Evolutionary conservation across 2,329 filamentous ascomycete species (phyloP).

Genomic region (Xenoacremonium recifei): DNA sequence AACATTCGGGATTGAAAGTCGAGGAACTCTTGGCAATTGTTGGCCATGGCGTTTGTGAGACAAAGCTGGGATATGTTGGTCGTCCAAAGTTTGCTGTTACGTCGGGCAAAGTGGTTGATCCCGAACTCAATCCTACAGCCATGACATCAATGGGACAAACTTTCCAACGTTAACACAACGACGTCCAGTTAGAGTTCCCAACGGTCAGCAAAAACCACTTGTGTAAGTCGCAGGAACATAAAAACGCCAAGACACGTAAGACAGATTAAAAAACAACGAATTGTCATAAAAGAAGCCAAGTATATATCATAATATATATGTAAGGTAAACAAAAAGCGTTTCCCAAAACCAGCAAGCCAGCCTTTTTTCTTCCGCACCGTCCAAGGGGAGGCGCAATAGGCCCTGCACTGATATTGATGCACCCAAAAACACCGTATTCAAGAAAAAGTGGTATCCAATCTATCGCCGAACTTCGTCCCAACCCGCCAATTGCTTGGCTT

Average conservation of each 20-base stretch:
- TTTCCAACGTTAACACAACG: not conserved
- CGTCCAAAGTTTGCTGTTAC: no score
- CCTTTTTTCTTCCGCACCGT: constrained; percentile 1
- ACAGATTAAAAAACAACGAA: not conserved
- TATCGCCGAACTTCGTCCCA: constrained; percentile 1
- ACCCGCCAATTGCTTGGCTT: not conserved
- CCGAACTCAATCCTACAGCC: not conserved
- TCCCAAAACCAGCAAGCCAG: constrained; percentile 20
- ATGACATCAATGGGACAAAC: not conserved
- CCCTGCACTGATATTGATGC: constrained; percentile 3
- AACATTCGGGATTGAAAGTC: no score
- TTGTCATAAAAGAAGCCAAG: constrained; percentile 16
- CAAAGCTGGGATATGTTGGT: no score
- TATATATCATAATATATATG: constrained; percentile 26
- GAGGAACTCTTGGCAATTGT: no score
- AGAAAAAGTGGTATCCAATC: constrained; percentile 10
- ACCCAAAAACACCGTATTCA: constrained; percentile 12
- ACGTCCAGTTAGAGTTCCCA: not conserved
- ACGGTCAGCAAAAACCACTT: not conserved
- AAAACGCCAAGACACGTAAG: no score
- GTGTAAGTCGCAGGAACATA: no score
- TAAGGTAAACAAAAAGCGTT: constrained; percentile 14
- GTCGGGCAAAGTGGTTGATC: not conserved
- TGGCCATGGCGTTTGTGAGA: no score
- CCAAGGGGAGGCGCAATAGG: constrained; percentile 4